Conservation (phyloP, 306 rosid species). For the Pachyrhizus erosus region DNA sequence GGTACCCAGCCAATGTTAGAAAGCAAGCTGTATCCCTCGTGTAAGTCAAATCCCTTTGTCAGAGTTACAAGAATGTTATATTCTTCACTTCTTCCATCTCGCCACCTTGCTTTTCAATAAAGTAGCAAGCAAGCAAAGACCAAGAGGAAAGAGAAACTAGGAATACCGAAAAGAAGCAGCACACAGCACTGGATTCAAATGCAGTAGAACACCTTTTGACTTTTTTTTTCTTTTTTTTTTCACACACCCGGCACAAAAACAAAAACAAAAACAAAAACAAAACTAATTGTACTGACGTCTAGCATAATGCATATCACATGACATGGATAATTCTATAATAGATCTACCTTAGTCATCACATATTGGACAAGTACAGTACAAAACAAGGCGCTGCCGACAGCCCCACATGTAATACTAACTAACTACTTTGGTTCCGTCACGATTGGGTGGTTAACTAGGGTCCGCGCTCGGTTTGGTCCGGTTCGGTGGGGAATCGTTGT, state of each 20-base stretch:
- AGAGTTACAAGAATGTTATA: slow-evolving; percentile 26
- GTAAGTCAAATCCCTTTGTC: slow-evolving; percentile 38
- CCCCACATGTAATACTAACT: slow-evolving; percentile 9
- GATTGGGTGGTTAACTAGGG: slow-evolving; percentile 34
- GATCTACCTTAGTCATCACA: slow-evolving; percentile 39
- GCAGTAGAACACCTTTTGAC: slow-evolving; percentile 37
- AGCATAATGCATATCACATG: background rate
- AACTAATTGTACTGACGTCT: background rate
- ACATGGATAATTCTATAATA: background rate
- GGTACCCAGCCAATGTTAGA: slow-evolving; percentile 25
- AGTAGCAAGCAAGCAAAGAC: background rate
- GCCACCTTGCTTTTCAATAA: slow-evolving; percentile 14
- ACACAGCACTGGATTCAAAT: slow-evolving; percentile 34
- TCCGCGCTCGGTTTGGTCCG: slow-evolving; percentile 34
- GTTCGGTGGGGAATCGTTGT: slow-evolving; percentile 47
- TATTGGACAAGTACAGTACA: slow-evolving; percentile 29
- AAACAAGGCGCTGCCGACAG: slow-evolving; percentile 45
- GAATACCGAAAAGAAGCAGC: background rate
- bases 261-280: background rate
- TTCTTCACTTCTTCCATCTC: slow-evolving; percentile 35
- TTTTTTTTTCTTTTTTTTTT: background rate
- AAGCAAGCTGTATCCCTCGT: slow-evolving; percentile 38
- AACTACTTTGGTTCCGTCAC: slow-evolving; percentile 38
- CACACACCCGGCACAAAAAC: slow-evolving; percentile 12
- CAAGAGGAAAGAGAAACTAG: slow-evolving; percentile 3